Percentiles rank a stretch among this genome's conserved stretches.
phyloP scores from a whole-genome alignment of 495 filamentous ascomycete genomes.

The Hypoxylon subgilvum region DNA sequence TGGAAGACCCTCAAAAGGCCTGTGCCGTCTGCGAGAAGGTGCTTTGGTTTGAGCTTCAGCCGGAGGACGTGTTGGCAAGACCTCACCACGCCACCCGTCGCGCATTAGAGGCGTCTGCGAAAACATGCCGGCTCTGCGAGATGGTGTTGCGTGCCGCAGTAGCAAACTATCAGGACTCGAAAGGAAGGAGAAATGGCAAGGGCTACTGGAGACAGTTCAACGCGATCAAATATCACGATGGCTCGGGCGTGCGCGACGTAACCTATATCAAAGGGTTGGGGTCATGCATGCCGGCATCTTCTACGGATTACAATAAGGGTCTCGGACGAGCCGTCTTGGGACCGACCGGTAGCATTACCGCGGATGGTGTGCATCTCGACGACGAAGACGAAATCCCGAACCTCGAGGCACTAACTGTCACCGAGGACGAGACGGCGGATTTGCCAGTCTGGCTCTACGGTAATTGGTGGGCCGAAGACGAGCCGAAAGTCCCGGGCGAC shows the following conservation, averaged over 20 bases:
- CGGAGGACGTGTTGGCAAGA: constrained; percentile 7
- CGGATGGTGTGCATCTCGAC: constrained; percentile 10
- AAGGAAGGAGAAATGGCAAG: constrained; percentile 3
- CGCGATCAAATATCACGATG: constrained; percentile 12
- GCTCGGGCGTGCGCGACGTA: constrained; percentile 6
- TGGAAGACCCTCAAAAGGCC: not conserved
- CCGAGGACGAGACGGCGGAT: constrained; percentile 10
- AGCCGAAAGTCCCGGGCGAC: not conserved
- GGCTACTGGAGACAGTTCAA: constrained; percentile 27
- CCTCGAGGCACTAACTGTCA: constrained; percentile 1
- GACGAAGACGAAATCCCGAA: not conserved
- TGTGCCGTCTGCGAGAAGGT: constrained; percentile 10
- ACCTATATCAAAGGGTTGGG: constrained; percentile 22
- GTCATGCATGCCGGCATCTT: constrained; percentile 3
- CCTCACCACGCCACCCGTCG: constrained; percentile 5
- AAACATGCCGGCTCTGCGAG: constrained; percentile 10
- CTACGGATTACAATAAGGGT: constrained; percentile 2
- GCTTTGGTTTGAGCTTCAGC: constrained; percentile 17
- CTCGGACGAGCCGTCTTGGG: constrained; percentile 6
- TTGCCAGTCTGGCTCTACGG: constrained; percentile 24
- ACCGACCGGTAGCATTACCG: constrained; percentile 9
- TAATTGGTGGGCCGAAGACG: constrained; percentile 12
- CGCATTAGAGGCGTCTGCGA: constrained; percentile 8
- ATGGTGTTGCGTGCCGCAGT: constrained; percentile 14
- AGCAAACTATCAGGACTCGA: constrained; percentile 12